These are phyloP conservation scores for Edaphochlamys debaryana DNA, from an alignment of 139 green algal species.

Conservation along the genomic window DNA sequence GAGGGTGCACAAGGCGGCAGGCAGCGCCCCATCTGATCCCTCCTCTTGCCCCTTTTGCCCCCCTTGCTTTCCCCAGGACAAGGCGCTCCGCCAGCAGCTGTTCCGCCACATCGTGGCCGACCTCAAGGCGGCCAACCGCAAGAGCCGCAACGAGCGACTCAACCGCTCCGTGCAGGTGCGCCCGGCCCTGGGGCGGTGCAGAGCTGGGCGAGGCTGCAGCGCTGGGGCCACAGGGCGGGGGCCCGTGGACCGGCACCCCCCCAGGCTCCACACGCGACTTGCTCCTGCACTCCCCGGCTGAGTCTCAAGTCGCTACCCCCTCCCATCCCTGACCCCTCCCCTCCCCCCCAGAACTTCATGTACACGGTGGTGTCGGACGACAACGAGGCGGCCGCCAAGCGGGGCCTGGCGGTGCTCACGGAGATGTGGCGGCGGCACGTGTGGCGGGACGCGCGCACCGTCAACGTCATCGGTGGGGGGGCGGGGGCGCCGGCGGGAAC, in stretches of 20 bases:
- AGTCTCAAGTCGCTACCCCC: no score
- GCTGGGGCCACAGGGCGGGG: neutral
- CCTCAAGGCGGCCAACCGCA: slow-evolving; percentile 88
- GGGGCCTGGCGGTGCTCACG: slow-evolving; percentile 89
- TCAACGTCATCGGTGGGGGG: slow-evolving; percentile 90
- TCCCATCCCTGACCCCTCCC: no score
- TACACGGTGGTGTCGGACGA: slow-evolving; percentile 67
- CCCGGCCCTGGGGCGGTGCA: no score
- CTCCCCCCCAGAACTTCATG: slow-evolving; percentile 22
- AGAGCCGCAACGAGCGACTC: slow-evolving; percentile 83
- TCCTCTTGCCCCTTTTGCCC: neutral
- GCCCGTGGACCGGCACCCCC: no score
- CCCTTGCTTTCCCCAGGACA: slow-evolving; percentile 74
- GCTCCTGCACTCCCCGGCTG: no score
- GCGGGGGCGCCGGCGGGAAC: no score
- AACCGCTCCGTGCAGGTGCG: slow-evolving; percentile 79
- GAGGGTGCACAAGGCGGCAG: no score
- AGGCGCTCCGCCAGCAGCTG: slow-evolving; percentile 85
- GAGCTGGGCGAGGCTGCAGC: no score
- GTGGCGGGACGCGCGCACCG: slow-evolving; percentile 95
- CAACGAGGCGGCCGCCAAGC: slow-evolving; percentile 90
- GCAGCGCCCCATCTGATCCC: no score
- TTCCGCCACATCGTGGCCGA: slow-evolving; percentile 95
- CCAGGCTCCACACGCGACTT: no score
- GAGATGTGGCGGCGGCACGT: slow-evolving; percentile 95